Evolutionary conservation across 257 asterid genomes (phyloP).

Genomic region (Fraxinus anomala): DNA sequence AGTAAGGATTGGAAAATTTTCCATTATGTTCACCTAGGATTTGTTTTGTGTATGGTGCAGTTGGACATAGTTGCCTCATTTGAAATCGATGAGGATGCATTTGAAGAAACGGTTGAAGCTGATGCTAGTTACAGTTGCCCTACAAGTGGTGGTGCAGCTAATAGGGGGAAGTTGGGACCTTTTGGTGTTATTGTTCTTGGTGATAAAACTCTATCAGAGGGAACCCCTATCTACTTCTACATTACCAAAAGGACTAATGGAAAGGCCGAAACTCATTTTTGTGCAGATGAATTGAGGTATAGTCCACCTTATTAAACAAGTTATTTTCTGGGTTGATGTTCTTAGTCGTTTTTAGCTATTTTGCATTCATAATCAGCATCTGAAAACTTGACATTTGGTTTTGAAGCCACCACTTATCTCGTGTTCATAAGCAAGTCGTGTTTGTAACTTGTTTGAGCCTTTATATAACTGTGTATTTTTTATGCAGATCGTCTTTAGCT

Average conservation of each 20-base stretch:
- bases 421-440: not conserved
- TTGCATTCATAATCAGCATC: not conserved
- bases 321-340: not conserved
- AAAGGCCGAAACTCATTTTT: constrained; percentile 52
- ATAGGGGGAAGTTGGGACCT: constrained; percentile 73
- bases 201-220: constrained; percentile 52
- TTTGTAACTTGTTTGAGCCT: not conserved
- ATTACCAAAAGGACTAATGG: constrained; percentile 53
- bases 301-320: too few relatives aligned
- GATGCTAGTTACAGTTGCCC: constrained; percentile 46
- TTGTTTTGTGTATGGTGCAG: constrained; percentile 37
- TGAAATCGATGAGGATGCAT: constrained; percentile 43
- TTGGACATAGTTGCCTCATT: constrained; percentile 67
- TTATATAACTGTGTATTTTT: not conserved
- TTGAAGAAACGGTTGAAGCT: constrained; percentile 35
- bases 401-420: not conserved
- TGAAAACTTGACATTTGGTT: too few relatives aligned
- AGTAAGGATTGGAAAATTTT: not conserved
- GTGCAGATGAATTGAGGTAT: constrained; percentile 62
- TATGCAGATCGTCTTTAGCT: constrained; percentile 70
- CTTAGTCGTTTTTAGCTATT: not conserved
- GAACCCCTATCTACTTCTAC: constrained; percentile 77
- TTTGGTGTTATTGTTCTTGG: constrained; percentile 77
- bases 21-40: not conserved
- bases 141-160: constrained; percentile 67